Evolutionary conservation across 2,329 filamentous ascomycete genomes (phyloP), one percentile per base, ranked within the genome.

Genomic region (Fusarium goolgardi): DNA sequence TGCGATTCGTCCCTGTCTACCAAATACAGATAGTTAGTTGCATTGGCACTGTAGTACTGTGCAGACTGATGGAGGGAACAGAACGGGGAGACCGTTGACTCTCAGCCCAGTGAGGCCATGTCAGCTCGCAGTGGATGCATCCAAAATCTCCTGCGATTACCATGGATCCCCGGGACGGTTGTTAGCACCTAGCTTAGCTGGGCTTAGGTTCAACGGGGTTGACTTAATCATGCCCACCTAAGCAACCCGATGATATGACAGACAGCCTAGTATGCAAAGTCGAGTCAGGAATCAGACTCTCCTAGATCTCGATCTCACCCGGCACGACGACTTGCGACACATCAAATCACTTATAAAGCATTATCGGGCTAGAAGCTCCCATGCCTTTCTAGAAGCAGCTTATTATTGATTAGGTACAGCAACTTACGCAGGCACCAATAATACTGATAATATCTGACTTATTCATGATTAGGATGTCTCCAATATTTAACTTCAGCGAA

Each of bases 81-180:
- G 46, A 50, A 44, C 35, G 50, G 49, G 25, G 37, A 47, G 55
- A 55, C 45, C 56, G 51, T 46, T 52, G 18, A 35, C 35, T 43
- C 40, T 67, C 64, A 67, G 64, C 64, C 64, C 59, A 67, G 64
- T 51, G 64, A 67, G 64, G 64, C 64, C 64, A 67, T 62, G 57
- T 23, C 51, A 52, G 20, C 18, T 32, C 20, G 34, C 47, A 50
- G 47, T 50, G 47, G 47, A 64, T 67, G 58, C 63, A 67, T 58
- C 52, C 45, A 44, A 53, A 44, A 52, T 44, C 37, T 49, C 20
- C 51, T n/a, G 9, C 29, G 51, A 46, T 34, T 34, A 12, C 23
- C 40, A 29, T 23, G 45, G 45, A 25, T 25, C 16, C 39, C n/a
- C 39, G 32, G 47, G 25, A 50, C 23, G 32, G 47, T 20, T 39